These are phyloP conservation scores for Boletus speciosus DNA, from an alignment of 768 basidiomycete genomes.

Conservation along the genomic window DNA sequence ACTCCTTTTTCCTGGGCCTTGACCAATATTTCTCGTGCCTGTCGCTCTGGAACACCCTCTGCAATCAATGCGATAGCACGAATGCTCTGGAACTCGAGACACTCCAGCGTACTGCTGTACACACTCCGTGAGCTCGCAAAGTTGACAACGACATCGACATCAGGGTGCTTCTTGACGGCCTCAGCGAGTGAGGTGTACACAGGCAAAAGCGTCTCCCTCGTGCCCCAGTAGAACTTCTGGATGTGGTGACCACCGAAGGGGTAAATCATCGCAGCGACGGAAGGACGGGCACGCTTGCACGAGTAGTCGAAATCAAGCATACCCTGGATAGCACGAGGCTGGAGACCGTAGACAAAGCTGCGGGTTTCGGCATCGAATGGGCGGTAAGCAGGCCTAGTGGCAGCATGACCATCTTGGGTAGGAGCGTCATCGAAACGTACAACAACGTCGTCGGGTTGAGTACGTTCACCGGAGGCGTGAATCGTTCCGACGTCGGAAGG, in stretches of 20 bases:
- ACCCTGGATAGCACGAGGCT: slow-evolving; percentile 98
- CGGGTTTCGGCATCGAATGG: slow-evolving; percentile 95
- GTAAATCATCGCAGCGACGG: slow-evolving; percentile 99
- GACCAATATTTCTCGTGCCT: slow-evolving; percentile 94
- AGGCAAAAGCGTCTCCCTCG: slow-evolving; percentile 96
- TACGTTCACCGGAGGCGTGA: slow-evolving; percentile 74
- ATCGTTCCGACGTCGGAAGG: slow-evolving; percentile 62
- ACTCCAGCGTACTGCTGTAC: slow-evolving; percentile 92
- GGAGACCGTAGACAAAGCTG: slow-evolving; percentile 96
- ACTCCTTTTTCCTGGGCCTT: slow-evolving; percentile 76
- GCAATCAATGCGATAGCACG: slow-evolving; percentile 86
- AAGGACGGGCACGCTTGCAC: slow-evolving; percentile 86
- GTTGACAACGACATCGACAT: slow-evolving; percentile 98
- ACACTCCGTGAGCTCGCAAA: slow-evolving; percentile 94
- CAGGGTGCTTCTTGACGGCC: slow-evolving; percentile 90
- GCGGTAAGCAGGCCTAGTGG: slow-evolving; percentile 70
- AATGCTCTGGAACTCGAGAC: slow-evolving; percentile 51
- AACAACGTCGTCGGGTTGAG: slow-evolving; percentile 84
- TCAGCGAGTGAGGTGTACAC: slow-evolving; percentile 93
- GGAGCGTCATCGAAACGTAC: slow-evolving; percentile 69
- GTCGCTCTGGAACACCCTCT: slow-evolving; percentile 97
- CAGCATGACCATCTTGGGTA: slow-evolving; percentile 32
- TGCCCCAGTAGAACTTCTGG: slow-evolving; percentile 99
- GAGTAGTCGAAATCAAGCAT: slow-evolving; percentile 99
- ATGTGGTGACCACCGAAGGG: slow-evolving; percentile 99